Percentiles rank a stretch among this genome's conserved stretches.
phyloP scores from a whole-genome alignment of 1,284 basidiomycete genomes.

The Apiotrichum sp. region DNA sequence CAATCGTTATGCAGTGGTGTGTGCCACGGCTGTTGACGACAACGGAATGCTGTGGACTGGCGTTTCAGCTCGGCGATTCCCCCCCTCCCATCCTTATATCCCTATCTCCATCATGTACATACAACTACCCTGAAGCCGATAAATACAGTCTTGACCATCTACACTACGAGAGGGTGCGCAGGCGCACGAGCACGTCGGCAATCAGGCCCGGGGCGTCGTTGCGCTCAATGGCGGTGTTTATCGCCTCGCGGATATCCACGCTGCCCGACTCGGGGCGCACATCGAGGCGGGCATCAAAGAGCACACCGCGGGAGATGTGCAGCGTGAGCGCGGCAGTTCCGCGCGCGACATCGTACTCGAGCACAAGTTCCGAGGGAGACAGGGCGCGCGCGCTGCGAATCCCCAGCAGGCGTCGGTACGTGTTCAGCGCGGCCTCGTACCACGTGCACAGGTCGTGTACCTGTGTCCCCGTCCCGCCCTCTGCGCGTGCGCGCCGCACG shows the following conservation, averaged over 20 bases:
- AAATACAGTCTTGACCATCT: too few species aligned
- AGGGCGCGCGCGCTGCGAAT: constrained; percentile 57
- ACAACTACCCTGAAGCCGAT: too few species aligned
- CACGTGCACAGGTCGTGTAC: constrained; percentile 45
- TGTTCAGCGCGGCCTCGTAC: constrained; percentile 58
- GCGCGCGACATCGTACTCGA: constrained; percentile 54
- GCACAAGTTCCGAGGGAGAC: constrained; percentile 66
- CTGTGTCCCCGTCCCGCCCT: constrained; percentile 49
- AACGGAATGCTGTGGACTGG: too few species aligned
- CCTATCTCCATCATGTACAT: too few species aligned
- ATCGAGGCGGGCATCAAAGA: constrained; percentile 21
- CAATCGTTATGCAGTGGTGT: too few species aligned
- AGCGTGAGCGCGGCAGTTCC: constrained; percentile 27
- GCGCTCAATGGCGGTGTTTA: constrained; percentile 58
- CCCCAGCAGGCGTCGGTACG: constrained; percentile 59
- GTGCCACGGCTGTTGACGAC: too few species aligned
- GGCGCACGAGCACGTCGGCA: constrained; percentile 56
- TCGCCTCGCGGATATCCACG: constrained; percentile 57
- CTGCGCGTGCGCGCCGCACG: constrained; percentile 47
- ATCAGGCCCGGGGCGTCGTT: constrained; percentile 68
- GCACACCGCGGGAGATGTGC: constrained; percentile 29
- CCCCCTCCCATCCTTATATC: too few species aligned
- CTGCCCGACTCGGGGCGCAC: constrained; percentile 41
- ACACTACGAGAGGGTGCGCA: constrained; percentile 26
- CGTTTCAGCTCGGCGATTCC: too few species aligned